phyloP scores from a whole-genome alignment of 2,329 filamentous ascomycete genomes.

The Periglandula ipomoeae region DNA sequence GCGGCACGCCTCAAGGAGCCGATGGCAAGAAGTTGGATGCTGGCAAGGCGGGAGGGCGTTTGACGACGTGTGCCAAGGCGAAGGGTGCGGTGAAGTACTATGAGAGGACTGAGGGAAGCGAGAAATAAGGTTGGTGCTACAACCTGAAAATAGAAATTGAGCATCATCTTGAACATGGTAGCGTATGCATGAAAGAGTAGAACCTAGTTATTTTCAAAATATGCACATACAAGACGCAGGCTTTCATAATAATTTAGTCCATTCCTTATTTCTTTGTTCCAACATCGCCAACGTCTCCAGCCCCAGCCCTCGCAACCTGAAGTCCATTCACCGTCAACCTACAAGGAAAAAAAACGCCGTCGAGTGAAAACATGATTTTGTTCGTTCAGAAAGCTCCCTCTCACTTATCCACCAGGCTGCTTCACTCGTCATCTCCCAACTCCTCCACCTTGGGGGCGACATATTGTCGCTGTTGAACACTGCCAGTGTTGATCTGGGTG shows the following conservation, averaged over 20 bases:
- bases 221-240: background rate
- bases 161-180: too few relatives aligned
- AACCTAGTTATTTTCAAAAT: too few relatives aligned
- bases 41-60: constrained; percentile 36
- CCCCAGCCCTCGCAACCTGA: too few relatives aligned
- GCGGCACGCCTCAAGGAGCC: constrained; percentile 45
- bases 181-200: too few relatives aligned
- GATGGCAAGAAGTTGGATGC: constrained; percentile 34
- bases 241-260: background rate
- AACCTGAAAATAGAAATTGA: background rate
- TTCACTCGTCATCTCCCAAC: constrained; percentile 39
- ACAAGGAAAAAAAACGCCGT: background rate
- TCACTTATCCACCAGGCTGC: background rate
- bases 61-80: constrained; percentile 46
- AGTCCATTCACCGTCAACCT: too few relatives aligned
- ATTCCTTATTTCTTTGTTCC: background rate
- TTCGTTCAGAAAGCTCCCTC: background rate
- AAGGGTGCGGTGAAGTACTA: constrained; percentile 46
- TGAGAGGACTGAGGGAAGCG: constrained; percentile 31
- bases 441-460: constrained; percentile 45
- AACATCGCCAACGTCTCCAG: background rate
- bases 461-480: constrained; percentile 34
- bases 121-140: constrained; percentile 7
- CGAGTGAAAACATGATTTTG: background rate
- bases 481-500: constrained; percentile 40